Evolutionary conservation across 1,284 basidiomycete species (phyloP).

Genomic region (Vanrija pseudolonga): DNA sequence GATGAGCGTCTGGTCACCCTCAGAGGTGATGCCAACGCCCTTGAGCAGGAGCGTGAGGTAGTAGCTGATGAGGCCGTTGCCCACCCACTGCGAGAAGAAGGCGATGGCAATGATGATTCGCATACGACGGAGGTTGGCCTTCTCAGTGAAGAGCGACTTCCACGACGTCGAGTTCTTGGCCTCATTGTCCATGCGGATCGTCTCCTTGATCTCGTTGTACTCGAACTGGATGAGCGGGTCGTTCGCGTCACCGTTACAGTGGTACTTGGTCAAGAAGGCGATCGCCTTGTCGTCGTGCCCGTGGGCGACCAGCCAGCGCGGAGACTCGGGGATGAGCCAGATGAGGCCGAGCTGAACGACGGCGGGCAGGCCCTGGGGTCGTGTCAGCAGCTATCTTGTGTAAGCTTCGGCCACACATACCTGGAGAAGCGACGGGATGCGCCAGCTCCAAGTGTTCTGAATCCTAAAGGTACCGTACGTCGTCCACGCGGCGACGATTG

Average conservation of each 20-base stretch:
- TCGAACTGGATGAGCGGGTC: slow-evolving; percentile 40
- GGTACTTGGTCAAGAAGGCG: slow-evolving; percentile 87
- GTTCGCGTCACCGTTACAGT: slow-evolving; percentile 42
- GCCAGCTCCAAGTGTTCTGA: slow-evolving; percentile 26
- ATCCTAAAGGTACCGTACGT: slow-evolving; percentile 25
- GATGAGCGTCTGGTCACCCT: slow-evolving; percentile 61
- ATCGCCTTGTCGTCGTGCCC: slow-evolving; percentile 40
- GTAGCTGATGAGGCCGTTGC: slow-evolving; percentile 35
- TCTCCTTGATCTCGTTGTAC: slow-evolving; percentile 42
- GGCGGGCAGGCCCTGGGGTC: slow-evolving; percentile 40
- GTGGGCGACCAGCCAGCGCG: slow-evolving; percentile 11
- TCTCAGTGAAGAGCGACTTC: slow-evolving; percentile 35
- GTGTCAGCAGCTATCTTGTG: slow-evolving; percentile 22
- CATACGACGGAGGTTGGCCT: slow-evolving; percentile 14
- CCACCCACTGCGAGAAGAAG: slow-evolving; percentile 33
- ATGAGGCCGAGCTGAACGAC: not conserved
- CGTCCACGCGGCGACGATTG: not conserved
- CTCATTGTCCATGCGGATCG: slow-evolving; percentile 29
- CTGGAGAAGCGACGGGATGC: slow-evolving; percentile 50
- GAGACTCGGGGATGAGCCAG: slow-evolving; percentile 15
- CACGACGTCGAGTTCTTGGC: slow-evolving; percentile 47
- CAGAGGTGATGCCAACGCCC: slow-evolving; percentile 63
- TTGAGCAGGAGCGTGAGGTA: slow-evolving; percentile 68
- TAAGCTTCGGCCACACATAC: slow-evolving; percentile 52
- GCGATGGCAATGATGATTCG: slow-evolving; percentile 24